Base-by-base conservation (phyloP, 2,329 filamentous ascomycete genomes). In the Pseudopithomyces maydicus region DNA sequence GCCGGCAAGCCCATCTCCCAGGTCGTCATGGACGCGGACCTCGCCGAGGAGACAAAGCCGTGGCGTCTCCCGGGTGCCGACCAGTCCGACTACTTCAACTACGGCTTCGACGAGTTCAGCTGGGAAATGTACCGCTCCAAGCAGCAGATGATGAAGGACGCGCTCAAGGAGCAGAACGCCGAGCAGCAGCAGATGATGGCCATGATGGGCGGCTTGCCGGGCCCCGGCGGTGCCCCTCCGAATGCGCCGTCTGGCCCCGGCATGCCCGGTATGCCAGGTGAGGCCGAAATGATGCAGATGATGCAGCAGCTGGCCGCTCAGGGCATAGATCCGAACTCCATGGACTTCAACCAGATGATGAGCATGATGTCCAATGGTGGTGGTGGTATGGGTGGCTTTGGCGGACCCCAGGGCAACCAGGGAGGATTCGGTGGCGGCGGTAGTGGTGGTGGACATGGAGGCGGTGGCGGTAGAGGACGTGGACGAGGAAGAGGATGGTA, bases 21-120 rank as follows among this genome's bases (percentile, higher is more conserved):
- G 45, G 67, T 84, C 51, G 81, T 84, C 61, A 79, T 84, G 60
- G 82, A 84, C 60, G 79, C 80, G 45, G 80, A 83, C 61, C 73
- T 82, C 19, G 80, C 82, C 52, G 91, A 92, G 68, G 80, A 85
- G 61, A 90, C 93, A 61, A 98, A 97, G 76, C 93, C 94, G 17
- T 99, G 95, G 95, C 88, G 95, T 43, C 89, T 93, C 63, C 95
- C 95, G 0, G 95, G 95, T 45, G 93, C 94, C 11, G 95, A 99
- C 70, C 87, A 97, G 53, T 95, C 90, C 57, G 95, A 99, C 75
- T 98, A 96, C 79, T 98, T 98, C 85, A 98, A 98, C 81, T 98
- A 98, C 77, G 94, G 94, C 56, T 98, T 98, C 72, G 94, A 98
- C 78, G 94, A 98, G 77, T 98, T 97, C 77, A 97, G 93, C 1